Evolutionary conservation across 257 asterid genomes (phyloP).

Genomic region (Euphrasia confusa): DNA sequence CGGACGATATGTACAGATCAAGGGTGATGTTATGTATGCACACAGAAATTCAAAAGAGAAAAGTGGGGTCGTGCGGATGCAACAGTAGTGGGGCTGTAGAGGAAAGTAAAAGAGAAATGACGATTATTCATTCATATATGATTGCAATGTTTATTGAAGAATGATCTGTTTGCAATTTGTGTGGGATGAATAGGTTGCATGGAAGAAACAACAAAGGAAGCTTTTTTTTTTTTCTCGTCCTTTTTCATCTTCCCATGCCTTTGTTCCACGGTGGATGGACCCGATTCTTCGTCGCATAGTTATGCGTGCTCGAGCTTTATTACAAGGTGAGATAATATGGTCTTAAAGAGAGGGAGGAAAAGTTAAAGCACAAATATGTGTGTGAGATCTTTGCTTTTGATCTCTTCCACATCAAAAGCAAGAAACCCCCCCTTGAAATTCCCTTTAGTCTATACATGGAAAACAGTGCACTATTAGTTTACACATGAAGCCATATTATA

Average conservation of each 20-base stretch:
- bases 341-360: conserved; percentile 62
- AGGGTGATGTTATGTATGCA: too few species aligned
- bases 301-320: conserved; percentile 47
- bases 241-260: conserved; percentile 21
- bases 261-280: conserved; percentile 32
- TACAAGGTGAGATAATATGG: conserved; percentile 45
- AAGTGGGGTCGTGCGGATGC: conserved; percentile 43
- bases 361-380: conserved; percentile 46
- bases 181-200: conserved; percentile 38
- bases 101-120: conserved; percentile 44
- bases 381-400: conserved; percentile 42
- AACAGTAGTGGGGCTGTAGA: conserved; percentile 41
- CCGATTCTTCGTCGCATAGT: conserved; percentile 26
- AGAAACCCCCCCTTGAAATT: conserved; percentile 5
- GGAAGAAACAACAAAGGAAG: conserved; percentile 36
- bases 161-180: conserved; percentile 43
- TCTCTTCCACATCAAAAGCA: conserved; percentile 38
- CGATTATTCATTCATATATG: conserved; percentile 59
- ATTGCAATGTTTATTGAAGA: conserved; percentile 40
- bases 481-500: too few species aligned
- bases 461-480: too few species aligned
- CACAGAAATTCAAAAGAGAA: not conserved
- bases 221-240: too few species aligned
- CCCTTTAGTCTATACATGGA: conserved; percentile 21
- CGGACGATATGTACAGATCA: too few species aligned